Evolutionary conservation across 2,329 filamentous ascomycete genomes (phyloP).

Genomic region (Alternaria burnsii): DNA sequence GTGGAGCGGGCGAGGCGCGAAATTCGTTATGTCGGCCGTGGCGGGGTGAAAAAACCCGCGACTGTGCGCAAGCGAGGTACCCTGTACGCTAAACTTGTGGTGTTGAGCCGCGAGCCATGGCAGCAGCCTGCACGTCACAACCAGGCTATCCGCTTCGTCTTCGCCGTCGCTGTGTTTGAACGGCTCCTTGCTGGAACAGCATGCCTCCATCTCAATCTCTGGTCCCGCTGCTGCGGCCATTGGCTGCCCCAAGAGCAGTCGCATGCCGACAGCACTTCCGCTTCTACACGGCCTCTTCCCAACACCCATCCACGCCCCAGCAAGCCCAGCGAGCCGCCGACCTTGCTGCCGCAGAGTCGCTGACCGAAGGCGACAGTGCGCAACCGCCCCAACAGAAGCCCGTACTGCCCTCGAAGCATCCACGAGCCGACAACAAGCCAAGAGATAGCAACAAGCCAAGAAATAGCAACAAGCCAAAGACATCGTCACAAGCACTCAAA

Average conservation of each 20-base stretch:
- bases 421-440: conserved; percentile 15
- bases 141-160: background rate
- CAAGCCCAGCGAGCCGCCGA: conserved; percentile 39
- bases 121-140: conserved; percentile 13
- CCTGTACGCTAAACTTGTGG: conserved; percentile 49
- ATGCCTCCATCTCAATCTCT: conserved; percentile 51
- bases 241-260: conserved; percentile 48
- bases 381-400: conserved; percentile 37
- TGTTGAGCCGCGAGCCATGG: conserved; percentile 36
- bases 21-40: conserved; percentile 23
- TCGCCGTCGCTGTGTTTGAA: background rate
- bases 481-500: conserved; percentile 5
- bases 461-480: conserved; percentile 13
- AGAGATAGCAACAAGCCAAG: conserved; percentile 10
- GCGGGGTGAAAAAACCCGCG: conserved; percentile 39
- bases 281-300: conserved; percentile 50
- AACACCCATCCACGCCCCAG: conserved; percentile 45
- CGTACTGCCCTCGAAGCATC: conserved; percentile 27
- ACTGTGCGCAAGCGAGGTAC: conserved; percentile 48
- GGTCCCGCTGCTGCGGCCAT: conserved; percentile 52
- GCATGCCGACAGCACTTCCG: conserved; percentile 51
- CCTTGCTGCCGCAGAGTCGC: conserved; percentile 45
- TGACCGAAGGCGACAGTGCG: conserved; percentile 45
- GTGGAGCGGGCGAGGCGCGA: conserved; percentile 21
- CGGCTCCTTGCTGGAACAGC: background rate